Percentiles rank a stretch among this genome's conserved stretches.
Evolutionary conservation across 2,329 filamentous ascomycete genomes (phyloP).

Genomic region (Fusarium coicis): DNA sequence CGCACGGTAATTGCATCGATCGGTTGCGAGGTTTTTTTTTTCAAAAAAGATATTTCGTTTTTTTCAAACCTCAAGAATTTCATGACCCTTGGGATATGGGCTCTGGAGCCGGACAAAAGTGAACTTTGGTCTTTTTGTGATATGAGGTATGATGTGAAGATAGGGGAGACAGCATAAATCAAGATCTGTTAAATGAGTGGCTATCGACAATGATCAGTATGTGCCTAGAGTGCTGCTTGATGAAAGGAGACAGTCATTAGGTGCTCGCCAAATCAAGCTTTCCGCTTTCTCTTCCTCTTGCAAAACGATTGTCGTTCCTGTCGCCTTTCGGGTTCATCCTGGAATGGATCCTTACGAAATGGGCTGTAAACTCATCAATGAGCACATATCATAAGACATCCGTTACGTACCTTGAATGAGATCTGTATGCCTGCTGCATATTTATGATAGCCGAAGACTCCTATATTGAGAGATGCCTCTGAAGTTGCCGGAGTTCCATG

Average conservation of each 20-base stretch:
- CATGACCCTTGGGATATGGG: constrained; percentile 40
- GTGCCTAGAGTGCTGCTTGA: fast-evolving
- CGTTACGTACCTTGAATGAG: fast-evolving
- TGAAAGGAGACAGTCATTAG: background rate
- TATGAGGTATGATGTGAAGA: constrained; percentile 22
- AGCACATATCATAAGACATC: background rate
- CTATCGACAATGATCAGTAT: background rate
- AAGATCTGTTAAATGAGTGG: constrained; percentile 3
- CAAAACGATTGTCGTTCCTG: background rate
- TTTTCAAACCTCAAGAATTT: constrained; percentile 45
- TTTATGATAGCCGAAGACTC: background rate
- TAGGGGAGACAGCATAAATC: constrained; percentile 6
- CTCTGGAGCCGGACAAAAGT: constrained; percentile 35
- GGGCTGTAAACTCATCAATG: background rate
- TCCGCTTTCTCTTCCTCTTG: background rate
- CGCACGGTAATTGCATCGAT: constrained; percentile 45
- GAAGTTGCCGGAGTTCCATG: too few relatives aligned
- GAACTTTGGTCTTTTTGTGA: constrained; percentile 36
- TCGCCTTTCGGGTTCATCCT: background rate
- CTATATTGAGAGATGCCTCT: too few relatives aligned
- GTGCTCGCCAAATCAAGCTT: background rate
- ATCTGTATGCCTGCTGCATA: background rate
- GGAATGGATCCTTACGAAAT: fast-evolving
- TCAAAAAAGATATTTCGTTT: constrained; percentile 4
- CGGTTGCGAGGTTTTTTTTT: constrained; percentile 28